Base-by-base conservation (phyloP, 2,329 filamentous ascomycete species). In the Paraconiothyrium brasiliense region DNA sequence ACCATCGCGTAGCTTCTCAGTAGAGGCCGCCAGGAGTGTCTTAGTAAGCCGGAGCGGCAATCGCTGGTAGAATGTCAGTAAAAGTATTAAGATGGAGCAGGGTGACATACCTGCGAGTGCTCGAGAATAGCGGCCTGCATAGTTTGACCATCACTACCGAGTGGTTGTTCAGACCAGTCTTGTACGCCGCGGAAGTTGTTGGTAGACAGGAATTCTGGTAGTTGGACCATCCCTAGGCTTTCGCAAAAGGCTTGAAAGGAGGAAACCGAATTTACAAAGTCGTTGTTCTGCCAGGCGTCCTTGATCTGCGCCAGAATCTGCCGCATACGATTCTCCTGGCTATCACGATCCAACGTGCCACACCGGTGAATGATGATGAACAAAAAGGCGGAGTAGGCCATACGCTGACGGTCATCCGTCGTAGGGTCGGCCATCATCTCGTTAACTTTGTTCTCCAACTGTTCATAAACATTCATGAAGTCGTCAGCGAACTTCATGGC, bases 321-420 rank as follows among this genome's bases (percentile, higher is more conserved):
- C 58, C 88, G 83, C 34, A 99, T 82, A 61, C 92, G 90, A 59
- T 87, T 83, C 57, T 94, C 84, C 61, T 94, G 91, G 39, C 87
- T 80, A n/a, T 84, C 83, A 20, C 86, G 84, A 67, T 96, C 90
- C 37, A 98, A 85, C 47, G 88, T 89, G 24, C 85, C 89, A 39
- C 93, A 89, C 62, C 95, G 92, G 78, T 98, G 94, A 70, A 95
- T 90, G 64, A 99, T 95, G 61, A 97, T 95, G 76, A 99, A 96
- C 0, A 98, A 84, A 65, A 98, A 94, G 10, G 93, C 94, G 69
- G 89, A 92, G 71, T 96, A 94, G 1, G 94, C 92, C 72, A 95
- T 90, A 60, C 92, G 89, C 35, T 94, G 87, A 73, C 94, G 93
- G 71, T 94, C 90, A 71, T 97, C 94, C 34, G 91, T 81, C 57